A percentile compares a stretch with the other conserved stretches of the same genome.
Conservation (phyloP, 352 stramenopile species). For the Lagenidium sp. region DNA sequence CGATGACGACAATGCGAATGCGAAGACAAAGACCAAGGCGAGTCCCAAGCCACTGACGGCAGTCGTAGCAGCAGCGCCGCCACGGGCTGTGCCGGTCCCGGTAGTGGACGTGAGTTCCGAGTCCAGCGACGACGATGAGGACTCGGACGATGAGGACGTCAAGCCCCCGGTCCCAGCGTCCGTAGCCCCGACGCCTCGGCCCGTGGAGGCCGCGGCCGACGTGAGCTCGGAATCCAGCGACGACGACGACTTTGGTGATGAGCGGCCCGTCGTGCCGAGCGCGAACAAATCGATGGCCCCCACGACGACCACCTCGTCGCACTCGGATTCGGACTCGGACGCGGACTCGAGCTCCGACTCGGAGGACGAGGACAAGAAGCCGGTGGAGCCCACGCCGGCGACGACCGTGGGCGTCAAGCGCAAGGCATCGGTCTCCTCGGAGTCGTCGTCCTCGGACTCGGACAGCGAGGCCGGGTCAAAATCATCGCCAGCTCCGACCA, state of each 20-base stretch:
- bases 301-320: constrained; percentile 3
- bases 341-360: constrained; percentile 17
- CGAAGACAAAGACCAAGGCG: background rate
- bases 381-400: background rate
- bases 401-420: constrained; percentile 9
- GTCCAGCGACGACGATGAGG: constrained; percentile 18
- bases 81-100: constrained; percentile 54
- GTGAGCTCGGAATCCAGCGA: constrained; percentile 34
- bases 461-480: constrained; percentile 1
- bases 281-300: background rate
- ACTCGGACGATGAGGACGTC: constrained; percentile 15
- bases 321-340: constrained; percentile 19
- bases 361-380: constrained; percentile 14
- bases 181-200: constrained; percentile 3
- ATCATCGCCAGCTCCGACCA: too few relatives aligned
- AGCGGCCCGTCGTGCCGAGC: constrained; percentile 6
- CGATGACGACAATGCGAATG: constrained; percentile 2
- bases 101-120: constrained; percentile 45
- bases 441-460: constrained; percentile 10
- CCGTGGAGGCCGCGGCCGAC: constrained; percentile 1
- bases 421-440: constrained; percentile 7
- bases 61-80: too few relatives aligned
- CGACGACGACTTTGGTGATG: constrained; percentile 24
- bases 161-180: background rate
- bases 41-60: background rate